These are phyloP conservation scores for Cryptococcus jaspeensis DNA, from an alignment of 1,284 basidiomycete genomes.

Conservation along the genomic window DNA sequence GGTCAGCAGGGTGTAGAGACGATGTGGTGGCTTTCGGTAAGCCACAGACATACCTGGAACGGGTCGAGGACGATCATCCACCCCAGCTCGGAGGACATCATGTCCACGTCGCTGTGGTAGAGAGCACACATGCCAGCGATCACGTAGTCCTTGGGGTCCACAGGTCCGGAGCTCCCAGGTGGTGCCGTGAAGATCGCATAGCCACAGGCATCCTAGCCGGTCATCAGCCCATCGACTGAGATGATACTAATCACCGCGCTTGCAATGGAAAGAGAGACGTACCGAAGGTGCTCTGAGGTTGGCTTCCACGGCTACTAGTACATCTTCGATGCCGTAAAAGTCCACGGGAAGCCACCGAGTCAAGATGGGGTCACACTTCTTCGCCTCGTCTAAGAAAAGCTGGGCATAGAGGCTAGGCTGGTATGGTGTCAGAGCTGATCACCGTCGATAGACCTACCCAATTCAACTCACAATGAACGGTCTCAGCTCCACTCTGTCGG, in stretches of 20 bases:
- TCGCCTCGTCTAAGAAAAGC: constrained; percentile 17
- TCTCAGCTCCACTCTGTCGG: constrained; percentile 23
- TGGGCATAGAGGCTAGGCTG: constrained; percentile 25
- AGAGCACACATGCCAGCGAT: constrained; percentile 28
- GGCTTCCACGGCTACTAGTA: constrained; percentile 21
- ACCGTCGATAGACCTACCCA: neutral
- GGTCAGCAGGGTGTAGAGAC: neutral
- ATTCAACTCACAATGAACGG: constrained; percentile 22
- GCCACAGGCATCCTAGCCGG: too few relatives aligned
- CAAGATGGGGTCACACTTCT: constrained; percentile 16
- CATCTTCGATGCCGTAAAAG: constrained; percentile 18
- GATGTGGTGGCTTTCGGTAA: too few relatives aligned
- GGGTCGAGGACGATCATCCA: constrained; percentile 27
- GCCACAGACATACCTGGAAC: constrained; percentile 23
- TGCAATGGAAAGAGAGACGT: too few relatives aligned
- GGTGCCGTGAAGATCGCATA: constrained; percentile 31
- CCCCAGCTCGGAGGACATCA: constrained; percentile 30
- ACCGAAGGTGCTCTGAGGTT: too few relatives aligned
- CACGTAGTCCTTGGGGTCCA: constrained; percentile 23
- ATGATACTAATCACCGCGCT: too few relatives aligned
- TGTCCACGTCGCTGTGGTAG: constrained; percentile 22
- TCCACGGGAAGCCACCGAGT: constrained; percentile 5
- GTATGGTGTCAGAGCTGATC: neutral
- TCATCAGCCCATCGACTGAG: neutral
- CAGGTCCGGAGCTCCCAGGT: constrained; percentile 17